These are phyloP conservation scores for Candolleomyces eurysporus DNA, from an alignment of 768 basidiomycete genomes.

Conservation along the genomic window DNA sequence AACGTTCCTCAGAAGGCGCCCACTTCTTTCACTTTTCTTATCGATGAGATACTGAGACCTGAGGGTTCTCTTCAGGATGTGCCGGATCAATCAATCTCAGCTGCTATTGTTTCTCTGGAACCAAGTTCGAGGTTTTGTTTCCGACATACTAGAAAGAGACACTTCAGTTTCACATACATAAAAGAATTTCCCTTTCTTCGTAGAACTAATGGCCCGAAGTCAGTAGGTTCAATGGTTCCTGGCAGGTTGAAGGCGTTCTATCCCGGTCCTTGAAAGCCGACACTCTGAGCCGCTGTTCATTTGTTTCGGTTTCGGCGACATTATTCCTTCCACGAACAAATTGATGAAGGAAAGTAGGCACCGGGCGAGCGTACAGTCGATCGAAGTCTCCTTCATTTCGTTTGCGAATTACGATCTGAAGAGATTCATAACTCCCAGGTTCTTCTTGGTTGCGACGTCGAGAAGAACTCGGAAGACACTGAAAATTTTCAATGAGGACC, in stretches of 20 bases:
- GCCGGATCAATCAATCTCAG: not conserved
- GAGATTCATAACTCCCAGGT: too few species aligned
- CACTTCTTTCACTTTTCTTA: not conserved
- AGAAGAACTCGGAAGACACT: too few species aligned
- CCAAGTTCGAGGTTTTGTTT: conserved; percentile 2
- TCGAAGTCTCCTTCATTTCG: too few species aligned
- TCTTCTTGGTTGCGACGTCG: too few species aligned
- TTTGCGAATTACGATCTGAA: too few species aligned
- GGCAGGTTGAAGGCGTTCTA: not conserved
- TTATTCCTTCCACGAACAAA: not conserved
- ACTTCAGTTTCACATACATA: not conserved
- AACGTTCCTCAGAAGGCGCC: too few species aligned
- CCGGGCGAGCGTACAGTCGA: not conserved
- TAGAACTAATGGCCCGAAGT: too few species aligned
- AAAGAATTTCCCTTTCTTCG: not conserved
- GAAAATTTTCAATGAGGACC: too few species aligned
- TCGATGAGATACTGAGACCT: not conserved
- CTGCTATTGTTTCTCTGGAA: not conserved
- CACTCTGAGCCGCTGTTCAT: not conserved
- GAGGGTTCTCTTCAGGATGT: not conserved
- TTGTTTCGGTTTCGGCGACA: not conserved
- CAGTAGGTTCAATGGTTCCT: too few species aligned
- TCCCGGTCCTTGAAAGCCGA: not conserved
- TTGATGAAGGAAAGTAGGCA: not conserved
- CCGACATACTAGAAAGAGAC: not conserved